Percentiles rank a stretch among this genome's conserved stretches.
Conservation (phyloP, 139 green algal species). For the Zygnema cylindricum region DNA sequence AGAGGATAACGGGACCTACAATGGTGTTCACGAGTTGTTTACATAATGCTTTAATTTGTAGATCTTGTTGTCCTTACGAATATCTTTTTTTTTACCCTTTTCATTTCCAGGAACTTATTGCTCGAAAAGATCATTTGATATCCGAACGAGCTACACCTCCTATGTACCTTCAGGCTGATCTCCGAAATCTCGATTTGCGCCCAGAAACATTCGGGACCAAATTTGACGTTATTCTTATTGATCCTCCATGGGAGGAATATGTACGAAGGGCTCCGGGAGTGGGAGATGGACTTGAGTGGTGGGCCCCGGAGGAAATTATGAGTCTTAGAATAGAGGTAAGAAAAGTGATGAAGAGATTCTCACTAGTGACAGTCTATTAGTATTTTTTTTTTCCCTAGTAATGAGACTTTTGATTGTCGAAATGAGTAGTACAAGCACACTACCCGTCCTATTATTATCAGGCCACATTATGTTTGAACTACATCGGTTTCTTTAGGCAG, state of each 20-base stretch:
- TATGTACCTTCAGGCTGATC: conserved; percentile 73
- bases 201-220: conserved; percentile 57
- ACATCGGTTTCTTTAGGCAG: too few relatives aligned
- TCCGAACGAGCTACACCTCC: conserved; percentile 62
- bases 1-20: too few relatives aligned
- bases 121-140: conserved; percentile 74
- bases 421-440: too few relatives aligned
- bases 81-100: too few relatives aligned
- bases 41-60: too few relatives aligned
- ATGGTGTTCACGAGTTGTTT: too few relatives aligned
- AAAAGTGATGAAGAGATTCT: not conserved
- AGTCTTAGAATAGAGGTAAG: conserved; percentile 67
- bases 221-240: conserved; percentile 82
- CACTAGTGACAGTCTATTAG: not conserved
- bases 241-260: conserved; percentile 88
- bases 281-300: conserved; percentile 66
- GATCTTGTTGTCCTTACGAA: too few relatives aligned
- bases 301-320: conserved; percentile 79
- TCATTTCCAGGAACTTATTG: conserved; percentile 60
- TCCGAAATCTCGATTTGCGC: conserved; percentile 48
- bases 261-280: conserved; percentile 74
- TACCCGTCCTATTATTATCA: too few relatives aligned
- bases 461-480: too few relatives aligned
- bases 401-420: too few relatives aligned
- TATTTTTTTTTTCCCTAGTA: too few relatives aligned